Percentiles rank a stretch among this genome's conserved stretches.
phyloP scores from a whole-genome alignment of 2,329 filamentous ascomycete species.

The Monosporascus sp. region DNA sequence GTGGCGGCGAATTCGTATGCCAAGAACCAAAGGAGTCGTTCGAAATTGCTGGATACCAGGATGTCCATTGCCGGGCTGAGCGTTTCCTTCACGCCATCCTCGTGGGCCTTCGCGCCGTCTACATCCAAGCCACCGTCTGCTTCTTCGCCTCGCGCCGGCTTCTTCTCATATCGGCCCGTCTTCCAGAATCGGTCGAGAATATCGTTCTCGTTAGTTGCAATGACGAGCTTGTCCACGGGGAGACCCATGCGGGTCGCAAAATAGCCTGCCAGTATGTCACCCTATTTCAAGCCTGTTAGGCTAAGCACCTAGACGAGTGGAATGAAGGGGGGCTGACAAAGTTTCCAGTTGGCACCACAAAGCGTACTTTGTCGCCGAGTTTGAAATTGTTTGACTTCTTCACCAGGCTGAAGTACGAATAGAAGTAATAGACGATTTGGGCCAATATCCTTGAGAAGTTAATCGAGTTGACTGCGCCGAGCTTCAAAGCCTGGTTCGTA shows the following conservation, averaged over 20 bases:
- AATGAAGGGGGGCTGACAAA: conserved; percentile 40
- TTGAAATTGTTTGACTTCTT: conserved; percentile 55
- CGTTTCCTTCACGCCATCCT: conserved; percentile 81
- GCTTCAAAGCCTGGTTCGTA: conserved; percentile 74
- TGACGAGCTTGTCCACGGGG: conserved; percentile 79
- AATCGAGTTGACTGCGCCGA: conserved; percentile 94
- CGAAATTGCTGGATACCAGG: conserved; percentile 92
- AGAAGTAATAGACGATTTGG: conserved; percentile 96
- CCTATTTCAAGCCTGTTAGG: conserved; percentile 1
- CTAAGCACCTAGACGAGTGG: conserved; percentile 26
- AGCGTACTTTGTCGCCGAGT: conserved; percentile 66
- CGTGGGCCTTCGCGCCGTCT: conserved; percentile 58
- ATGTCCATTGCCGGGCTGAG: conserved; percentile 97
- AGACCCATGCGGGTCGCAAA: conserved; percentile 89
- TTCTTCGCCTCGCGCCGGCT: conserved; percentile 52
- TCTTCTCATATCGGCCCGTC: conserved; percentile 84
- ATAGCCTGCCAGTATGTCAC: conserved; percentile 88
- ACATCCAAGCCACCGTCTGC: conserved; percentile 59
- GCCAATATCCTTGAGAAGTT: conserved; percentile 94
- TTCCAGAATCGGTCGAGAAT: conserved; percentile 95
- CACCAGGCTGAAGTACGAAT: conserved; percentile 81
- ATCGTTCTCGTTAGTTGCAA: conserved; percentile 96
- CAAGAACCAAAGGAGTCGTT: conserved; percentile 90
- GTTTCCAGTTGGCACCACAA: conserved; percentile 91
- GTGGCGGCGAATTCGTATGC: conserved; percentile 63